Evolutionary conservation across 768 basidiomycete species (phyloP).

Genomic region (Hypholoma sublateritium): DNA sequence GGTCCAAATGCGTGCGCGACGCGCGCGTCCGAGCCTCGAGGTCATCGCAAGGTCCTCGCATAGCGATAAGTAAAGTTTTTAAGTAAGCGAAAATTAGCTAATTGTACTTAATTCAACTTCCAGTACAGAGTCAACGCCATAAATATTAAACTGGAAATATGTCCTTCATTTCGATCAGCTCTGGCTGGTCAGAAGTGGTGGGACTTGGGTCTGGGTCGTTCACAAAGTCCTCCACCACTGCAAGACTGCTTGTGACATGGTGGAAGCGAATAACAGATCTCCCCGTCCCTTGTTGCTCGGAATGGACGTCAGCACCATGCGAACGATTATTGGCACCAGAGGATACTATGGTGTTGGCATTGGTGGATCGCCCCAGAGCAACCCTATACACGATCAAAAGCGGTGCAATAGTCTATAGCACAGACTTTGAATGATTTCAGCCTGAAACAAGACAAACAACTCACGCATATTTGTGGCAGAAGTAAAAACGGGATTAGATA

Average conservation of each 20-base stretch:
- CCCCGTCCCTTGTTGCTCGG: neutral
- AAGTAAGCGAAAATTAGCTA: neutral
- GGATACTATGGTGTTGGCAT: neutral
- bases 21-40: no score
- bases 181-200: neutral
- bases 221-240: neutral
- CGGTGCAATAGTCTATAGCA: neutral
- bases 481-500: slow-evolving; percentile 9
- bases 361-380: neutral
- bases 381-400: neutral
- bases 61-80: no score
- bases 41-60: no score
- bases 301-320: neutral
- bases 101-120: neutral
- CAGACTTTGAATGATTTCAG: no score
- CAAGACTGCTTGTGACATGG: neutral
- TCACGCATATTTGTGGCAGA: slow-evolving; percentile 8
- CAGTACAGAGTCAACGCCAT: neutral
- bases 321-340: neutral
- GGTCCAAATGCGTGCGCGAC: neutral
- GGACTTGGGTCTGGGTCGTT: neutral
- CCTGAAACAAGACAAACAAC: neutral
- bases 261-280: neutral
- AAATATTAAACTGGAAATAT: neutral
- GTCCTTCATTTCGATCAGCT: neutral